Percentiles rank a stretch among this genome's conserved stretches.
Evolutionary conservation across 1,139 yeast genomes (phyloP).

Genomic region (Magnusiomyces sp.): DNA sequence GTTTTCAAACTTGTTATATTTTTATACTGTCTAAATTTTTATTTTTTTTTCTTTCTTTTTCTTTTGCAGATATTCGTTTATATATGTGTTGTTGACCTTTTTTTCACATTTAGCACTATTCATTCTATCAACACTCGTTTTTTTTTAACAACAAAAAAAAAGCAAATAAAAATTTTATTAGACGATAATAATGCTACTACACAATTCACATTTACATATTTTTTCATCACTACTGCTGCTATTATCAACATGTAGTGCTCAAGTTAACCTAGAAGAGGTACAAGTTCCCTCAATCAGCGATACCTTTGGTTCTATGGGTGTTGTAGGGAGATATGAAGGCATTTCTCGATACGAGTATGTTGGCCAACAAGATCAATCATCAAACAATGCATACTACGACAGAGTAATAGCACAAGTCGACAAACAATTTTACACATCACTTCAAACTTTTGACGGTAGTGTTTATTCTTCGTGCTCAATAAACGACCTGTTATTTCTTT

Average conservation of each 20-base stretch:
- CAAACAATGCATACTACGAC: constrained; percentile 18
- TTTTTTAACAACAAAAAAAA: too few relatives aligned
- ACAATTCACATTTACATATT: neutral
- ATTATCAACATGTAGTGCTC: constrained; percentile 1
- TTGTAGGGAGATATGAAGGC: constrained; percentile 60
- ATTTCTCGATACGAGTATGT: constrained; percentile 48
- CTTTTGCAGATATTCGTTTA: too few relatives aligned
- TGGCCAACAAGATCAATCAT: constrained; percentile 37
- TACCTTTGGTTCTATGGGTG: constrained; percentile 40
- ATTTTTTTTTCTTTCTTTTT: too few relatives aligned
- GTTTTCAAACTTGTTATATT: too few relatives aligned
- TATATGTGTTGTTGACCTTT: too few relatives aligned
- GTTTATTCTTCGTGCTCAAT: constrained; percentile 29
- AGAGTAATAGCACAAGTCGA: constrained; percentile 22
- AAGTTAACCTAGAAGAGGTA: constrained; percentile 6
- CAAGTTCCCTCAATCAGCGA: constrained; percentile 22
- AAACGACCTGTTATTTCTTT: constrained; percentile 41
- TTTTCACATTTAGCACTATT: too few relatives aligned
- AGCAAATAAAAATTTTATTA: too few relatives aligned
- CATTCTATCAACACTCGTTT: too few relatives aligned
- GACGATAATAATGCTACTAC: too few relatives aligned
- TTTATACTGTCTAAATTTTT: too few relatives aligned
- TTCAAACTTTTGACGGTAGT: constrained; percentile 25
- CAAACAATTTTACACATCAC: constrained; percentile 6
- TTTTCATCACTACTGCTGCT: neutral